Base-by-base conservation (phyloP, 768 basidiomycete genomes). In the Kwoniella mangroviensis region DNA sequence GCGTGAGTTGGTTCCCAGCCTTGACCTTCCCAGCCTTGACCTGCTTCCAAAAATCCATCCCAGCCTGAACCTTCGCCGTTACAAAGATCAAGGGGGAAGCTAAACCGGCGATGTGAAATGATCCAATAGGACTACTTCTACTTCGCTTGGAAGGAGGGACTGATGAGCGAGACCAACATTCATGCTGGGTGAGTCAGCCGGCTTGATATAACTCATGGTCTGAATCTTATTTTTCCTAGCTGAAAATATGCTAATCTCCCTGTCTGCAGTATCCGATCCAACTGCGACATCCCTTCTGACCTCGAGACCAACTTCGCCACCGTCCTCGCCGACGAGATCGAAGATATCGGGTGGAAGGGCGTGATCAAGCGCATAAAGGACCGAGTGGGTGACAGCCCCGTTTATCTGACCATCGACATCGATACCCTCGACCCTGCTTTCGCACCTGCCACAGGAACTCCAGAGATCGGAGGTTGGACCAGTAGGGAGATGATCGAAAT, bases 321-420 rank as follows among this genome's bases (percentile, higher is more conserved):
- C n/a, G 63, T 63, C 49, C 52, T 63, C 24, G 63, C 89, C 12
- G 91, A 92, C 73, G 92, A 93, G 70, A 89, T 94, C 64, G 92
- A 93, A 70, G 91, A 92, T 66, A 71, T 90, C 43, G 92, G 92
- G 6, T 85, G 91, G 41, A 73, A 86, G 5, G 88, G 88, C 54
- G 89, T 95, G 72, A 86, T 92, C 71, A 83, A 86, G 67, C 86
- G 87, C 56, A 93, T 95, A 67, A 87, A 89, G 73, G 80, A 86
- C 42, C 86, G 92, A 58, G 87, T 94, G 10, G 92, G 91, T 15
- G 84, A 88, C 74, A 87, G 85, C 24, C 91, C 92, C 0, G 90
- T 91, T 2, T 93, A 92, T 82, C 84, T 94, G 4, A 68, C 59
- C 24, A 62, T 78, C 65, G 77, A 78, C 57, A 75, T 78, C 60